Evolutionary conservation across 352 stramenopile genomes (phyloP), one percentile per base, ranked within the genome.

Genomic region (Pelagophyceae sp.): DNA sequence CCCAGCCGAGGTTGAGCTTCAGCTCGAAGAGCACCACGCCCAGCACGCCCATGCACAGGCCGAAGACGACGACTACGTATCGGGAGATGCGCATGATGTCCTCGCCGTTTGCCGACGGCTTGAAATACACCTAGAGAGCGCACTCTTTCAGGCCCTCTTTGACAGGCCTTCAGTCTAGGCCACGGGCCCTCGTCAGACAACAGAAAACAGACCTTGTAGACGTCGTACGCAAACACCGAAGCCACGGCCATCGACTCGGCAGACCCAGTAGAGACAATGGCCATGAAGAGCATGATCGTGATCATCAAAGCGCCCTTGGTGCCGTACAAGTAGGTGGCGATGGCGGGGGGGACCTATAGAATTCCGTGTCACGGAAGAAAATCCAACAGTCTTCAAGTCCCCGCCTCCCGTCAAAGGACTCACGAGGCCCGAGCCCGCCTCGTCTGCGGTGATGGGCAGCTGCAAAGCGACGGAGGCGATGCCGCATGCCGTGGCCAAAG

Each of bases 281-380:
- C 89, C 89, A 94, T 94, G 82, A 92, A 94, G 64, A 93, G 83
- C 89, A 94, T 94, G 79, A 92, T 86, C 29, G 92, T 77, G 76
- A 94, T 88, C 0, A 90, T 76, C 51, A 82, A 83, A 25, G 83
- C 74, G 70, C 89, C 89, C 50, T 82, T 79, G 72, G 88, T 51
- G 63, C 89, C 89, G 32, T 92, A 72, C n/a, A 93, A 78, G 70
- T 91, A 79, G 23, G 82, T 80, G 15, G 89, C 89, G 31, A 91
- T 87, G 64, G 89, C 89, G 76, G 87, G 85, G 25, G 89, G 89
- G n/a, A n/a, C n/a, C n/a, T n/a, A n/a, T n/a, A n/a, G n/a, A n/a
- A n/a, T n/a, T n/a, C n/a, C n/a, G n/a, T n/a, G n/a, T n/a, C n/a
- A n/a, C n/a, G n/a, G n/a, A n/a, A n/a, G n/a, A n/a, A n/a, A n/a